Conservation (phyloP, 306 rosid species). For the Herpetospermum pedunculosum region DNA sequence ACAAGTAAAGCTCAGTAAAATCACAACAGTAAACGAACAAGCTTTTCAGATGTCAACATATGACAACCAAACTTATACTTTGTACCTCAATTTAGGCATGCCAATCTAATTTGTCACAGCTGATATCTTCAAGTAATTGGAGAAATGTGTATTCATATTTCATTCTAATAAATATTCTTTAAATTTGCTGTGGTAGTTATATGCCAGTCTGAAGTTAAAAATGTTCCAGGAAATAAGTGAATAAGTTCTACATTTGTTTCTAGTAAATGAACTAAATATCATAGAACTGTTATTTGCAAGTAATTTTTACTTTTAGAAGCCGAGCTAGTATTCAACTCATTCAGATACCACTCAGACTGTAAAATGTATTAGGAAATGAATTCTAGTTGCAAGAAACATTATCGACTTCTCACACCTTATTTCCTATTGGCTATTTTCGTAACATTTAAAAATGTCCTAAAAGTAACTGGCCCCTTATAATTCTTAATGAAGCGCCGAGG, state of each 20-base stretch:
- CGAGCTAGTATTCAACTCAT: neutral
- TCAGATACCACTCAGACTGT: neutral
- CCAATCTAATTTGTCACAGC: neutral
- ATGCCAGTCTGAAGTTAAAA: neutral
- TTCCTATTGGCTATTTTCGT: neutral
- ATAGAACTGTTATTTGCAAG: neutral
- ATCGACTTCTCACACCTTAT: neutral
- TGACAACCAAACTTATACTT: neutral
- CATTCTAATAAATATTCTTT: neutral
- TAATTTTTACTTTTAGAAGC: neutral
- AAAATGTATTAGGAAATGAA: neutral
- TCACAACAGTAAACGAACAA: neutral
- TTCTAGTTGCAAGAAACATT: neutral
- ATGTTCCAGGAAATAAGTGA: neutral
- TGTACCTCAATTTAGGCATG: neutral
- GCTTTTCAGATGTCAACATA: neutral
- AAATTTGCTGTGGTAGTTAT: neutral
- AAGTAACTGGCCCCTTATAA: neutral
- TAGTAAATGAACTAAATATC: neutral
- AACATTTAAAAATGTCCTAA: neutral
- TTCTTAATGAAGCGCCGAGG: neutral
- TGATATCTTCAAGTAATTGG: neutral
- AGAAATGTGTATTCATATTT: neutral
- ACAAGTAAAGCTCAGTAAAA: neutral
- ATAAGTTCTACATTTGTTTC: neutral